A percentile compares a stretch with the other conserved stretches of the same genome.
These are phyloP conservation scores for Balamuthia mandrillaris DNA, from an alignment of 208 protist species.

Conservation along the genomic window DNA sequence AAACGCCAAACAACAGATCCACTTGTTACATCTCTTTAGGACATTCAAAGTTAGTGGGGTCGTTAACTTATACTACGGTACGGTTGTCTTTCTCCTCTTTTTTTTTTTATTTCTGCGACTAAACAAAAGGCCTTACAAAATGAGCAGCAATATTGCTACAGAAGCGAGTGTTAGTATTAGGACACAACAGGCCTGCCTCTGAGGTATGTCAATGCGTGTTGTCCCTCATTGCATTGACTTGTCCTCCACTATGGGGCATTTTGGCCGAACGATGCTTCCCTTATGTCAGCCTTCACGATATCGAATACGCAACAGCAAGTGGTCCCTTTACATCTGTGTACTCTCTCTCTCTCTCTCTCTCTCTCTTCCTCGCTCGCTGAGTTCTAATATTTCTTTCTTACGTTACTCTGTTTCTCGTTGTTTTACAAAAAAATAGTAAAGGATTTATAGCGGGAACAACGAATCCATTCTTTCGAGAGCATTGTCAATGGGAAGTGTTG, in stretches of 20 bases:
- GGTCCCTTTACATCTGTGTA: too few relatives aligned
- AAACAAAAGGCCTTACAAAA: neutral
- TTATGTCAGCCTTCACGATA: conserved; percentile 15
- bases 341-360: neutral
- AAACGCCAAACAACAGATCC: neutral
- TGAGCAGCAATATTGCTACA: neutral
- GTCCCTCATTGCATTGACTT: conserved; percentile 18
- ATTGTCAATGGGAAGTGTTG: conserved; percentile 37
- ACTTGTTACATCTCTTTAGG: neutral
- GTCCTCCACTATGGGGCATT: conserved; percentile 21
- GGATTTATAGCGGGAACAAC: conserved; percentile 37
- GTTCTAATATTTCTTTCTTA: neutral
- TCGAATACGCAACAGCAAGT: conserved; percentile 10
- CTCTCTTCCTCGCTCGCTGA: neutral
- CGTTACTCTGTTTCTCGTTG: neutral
- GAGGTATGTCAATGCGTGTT: neutral
- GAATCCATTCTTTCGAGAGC: conserved; percentile 35
- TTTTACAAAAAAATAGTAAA: neutral
- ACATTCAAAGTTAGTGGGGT: neutral
- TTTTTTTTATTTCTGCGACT: too few relatives aligned
- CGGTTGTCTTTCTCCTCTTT: too few relatives aligned
- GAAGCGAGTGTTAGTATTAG: conserved; percentile 9
- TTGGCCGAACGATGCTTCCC: conserved; percentile 18
- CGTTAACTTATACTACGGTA: too few relatives aligned
- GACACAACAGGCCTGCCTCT: conserved; percentile 34